These are phyloP conservation scores for Terana coerulea DNA, from an alignment of 768 basidiomycete species.

Conservation along the genomic window DNA sequence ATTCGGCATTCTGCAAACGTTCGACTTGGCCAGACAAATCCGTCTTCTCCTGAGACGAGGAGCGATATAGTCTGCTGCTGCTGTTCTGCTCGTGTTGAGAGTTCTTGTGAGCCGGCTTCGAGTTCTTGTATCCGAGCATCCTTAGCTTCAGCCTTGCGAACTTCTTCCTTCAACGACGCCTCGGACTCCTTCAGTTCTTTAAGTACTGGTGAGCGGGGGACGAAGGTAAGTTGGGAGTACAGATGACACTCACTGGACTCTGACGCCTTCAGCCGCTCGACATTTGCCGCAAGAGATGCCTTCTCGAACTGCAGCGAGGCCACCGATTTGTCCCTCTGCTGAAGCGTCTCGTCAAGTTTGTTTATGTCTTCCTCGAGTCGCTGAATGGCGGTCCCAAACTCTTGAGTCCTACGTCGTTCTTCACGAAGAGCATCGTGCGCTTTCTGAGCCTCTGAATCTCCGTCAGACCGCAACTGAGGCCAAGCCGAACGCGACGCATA, in stretches of 20 bases:
- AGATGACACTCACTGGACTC: conserved; percentile 7
- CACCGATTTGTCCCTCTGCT: conserved; percentile 10
- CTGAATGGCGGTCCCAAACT: conserved; percentile 30
- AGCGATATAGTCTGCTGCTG: conserved; percentile 39
- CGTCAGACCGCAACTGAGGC: too few relatives aligned
- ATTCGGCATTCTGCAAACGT: conserved; percentile 27
- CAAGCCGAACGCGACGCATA: not conserved
- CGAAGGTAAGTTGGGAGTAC: not conserved
- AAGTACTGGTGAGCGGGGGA: not conserved
- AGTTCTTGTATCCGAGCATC: conserved; percentile 10
- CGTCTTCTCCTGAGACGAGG: conserved; percentile 35
- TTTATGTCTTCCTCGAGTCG: conserved; percentile 10
- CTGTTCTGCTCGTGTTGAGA: conserved; percentile 17
- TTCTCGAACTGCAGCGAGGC: conserved; percentile 14
- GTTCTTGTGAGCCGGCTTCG: conserved; percentile 19
- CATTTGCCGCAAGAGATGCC: conserved; percentile 6
- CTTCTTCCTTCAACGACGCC: conserved; percentile 4
- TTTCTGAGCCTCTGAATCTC: conserved; percentile 17
- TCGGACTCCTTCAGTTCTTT: conserved; percentile 9
- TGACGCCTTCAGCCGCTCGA: conserved; percentile 5
- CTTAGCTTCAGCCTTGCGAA: not conserved
- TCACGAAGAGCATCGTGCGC: conserved; percentile 15
- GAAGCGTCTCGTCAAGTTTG: conserved; percentile 8
- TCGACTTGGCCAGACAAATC: conserved; percentile 28
- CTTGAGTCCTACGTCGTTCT: conserved; percentile 38